Evolutionary conservation across 2,329 filamentous ascomycete genomes (phyloP).

Genomic region (Aspergillus clavatus): DNA sequence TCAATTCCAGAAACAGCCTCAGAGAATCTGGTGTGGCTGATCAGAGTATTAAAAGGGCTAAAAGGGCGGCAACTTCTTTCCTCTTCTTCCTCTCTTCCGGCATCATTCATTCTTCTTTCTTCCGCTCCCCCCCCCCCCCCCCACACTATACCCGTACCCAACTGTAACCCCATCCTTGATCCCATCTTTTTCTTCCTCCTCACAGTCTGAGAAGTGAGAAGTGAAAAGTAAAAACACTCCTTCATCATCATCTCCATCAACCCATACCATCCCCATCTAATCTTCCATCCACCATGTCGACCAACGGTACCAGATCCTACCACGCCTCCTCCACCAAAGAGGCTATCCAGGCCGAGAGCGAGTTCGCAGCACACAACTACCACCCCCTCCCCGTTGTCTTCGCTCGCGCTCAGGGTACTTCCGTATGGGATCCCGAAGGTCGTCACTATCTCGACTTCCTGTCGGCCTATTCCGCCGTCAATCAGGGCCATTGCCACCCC

Average conservation of each 20-base stretch:
- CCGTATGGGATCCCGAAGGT: slow-evolving; percentile 96
- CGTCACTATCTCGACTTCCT: slow-evolving; percentile 96
- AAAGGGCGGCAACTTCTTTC: slow-evolving; percentile 2
- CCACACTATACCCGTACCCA: too few relatives aligned
- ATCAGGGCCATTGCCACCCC: slow-evolving; percentile 97
- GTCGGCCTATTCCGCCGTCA: slow-evolving; percentile 95
- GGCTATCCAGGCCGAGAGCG: slow-evolving; percentile 75
- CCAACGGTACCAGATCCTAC: slow-evolving; percentile 47
- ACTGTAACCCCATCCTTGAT: not conserved
- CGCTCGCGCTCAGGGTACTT: slow-evolving; percentile 73
- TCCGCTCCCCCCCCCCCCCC: not conserved
- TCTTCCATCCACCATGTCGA: slow-evolving; percentile 18
- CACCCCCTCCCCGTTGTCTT: slow-evolving; percentile 95
- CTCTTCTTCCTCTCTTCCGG: not conserved
- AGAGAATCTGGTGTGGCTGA: too few relatives aligned
- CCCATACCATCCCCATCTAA: too few relatives aligned
- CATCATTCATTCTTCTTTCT: not conserved
- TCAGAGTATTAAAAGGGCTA: too few relatives aligned
- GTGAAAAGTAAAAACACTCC: too few relatives aligned
- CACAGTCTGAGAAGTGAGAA: too few relatives aligned
- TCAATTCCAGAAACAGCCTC: slow-evolving; percentile 12
- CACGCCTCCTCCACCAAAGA: slow-evolving; percentile 73
- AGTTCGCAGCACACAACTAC: slow-evolving; percentile 96
- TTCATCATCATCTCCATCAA: too few relatives aligned
- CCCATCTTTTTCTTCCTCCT: slow-evolving; percentile 4